A percentile compares a stretch with the other conserved stretches of the same genome.
Evolutionary conservation across 441 rosid species (phyloP).

Genomic region (Metrosideros polymorpha): DNA sequence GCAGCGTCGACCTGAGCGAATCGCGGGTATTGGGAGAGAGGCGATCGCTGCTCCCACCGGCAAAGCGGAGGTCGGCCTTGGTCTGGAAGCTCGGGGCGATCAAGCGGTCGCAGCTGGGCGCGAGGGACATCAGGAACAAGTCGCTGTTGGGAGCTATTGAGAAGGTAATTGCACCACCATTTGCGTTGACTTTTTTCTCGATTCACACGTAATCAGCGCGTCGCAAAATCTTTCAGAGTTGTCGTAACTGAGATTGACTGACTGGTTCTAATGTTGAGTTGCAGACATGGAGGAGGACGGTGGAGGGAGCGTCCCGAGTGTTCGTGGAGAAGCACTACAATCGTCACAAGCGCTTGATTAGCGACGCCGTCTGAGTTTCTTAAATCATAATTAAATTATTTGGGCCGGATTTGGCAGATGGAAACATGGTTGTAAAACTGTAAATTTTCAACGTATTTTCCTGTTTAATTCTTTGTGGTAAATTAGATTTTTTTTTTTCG

Average conservation of each 20-base stretch:
- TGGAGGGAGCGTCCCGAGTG: slow-evolving; percentile 68
- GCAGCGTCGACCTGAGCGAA: slow-evolving; percentile 8
- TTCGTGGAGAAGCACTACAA: slow-evolving; percentile 68
- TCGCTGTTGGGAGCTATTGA: slow-evolving; percentile 50
- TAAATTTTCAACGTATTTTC: not conserved
- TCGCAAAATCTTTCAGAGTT: not conserved
- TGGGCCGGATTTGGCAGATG: not conserved
- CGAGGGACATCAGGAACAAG: slow-evolving; percentile 32
- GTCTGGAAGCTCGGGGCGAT: slow-evolving; percentile 45
- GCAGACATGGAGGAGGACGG: slow-evolving; percentile 75
- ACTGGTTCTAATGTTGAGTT: not conserved
- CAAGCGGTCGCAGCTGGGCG: slow-evolving; percentile 30
- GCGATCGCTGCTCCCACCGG: slow-evolving; percentile 47
- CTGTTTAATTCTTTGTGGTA: not conserved
- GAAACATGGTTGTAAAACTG: not conserved
- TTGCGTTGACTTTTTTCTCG: not conserved
- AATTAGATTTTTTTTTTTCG: not conserved
- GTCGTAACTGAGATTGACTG: not conserved
- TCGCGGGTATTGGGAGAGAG: slow-evolving; percentile 31
- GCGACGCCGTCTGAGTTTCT: slow-evolving; percentile 11
- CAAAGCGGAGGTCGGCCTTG: slow-evolving; percentile 28
- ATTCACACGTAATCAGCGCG: not conserved
- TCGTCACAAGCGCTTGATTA: slow-evolving; percentile 66
- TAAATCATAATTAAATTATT: not conserved
- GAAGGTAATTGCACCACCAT: slow-evolving; percentile 18